phyloP scores from a whole-genome alignment of 2,329 filamentous ascomycete genomes.

The Hypoxylon sp. region DNA sequence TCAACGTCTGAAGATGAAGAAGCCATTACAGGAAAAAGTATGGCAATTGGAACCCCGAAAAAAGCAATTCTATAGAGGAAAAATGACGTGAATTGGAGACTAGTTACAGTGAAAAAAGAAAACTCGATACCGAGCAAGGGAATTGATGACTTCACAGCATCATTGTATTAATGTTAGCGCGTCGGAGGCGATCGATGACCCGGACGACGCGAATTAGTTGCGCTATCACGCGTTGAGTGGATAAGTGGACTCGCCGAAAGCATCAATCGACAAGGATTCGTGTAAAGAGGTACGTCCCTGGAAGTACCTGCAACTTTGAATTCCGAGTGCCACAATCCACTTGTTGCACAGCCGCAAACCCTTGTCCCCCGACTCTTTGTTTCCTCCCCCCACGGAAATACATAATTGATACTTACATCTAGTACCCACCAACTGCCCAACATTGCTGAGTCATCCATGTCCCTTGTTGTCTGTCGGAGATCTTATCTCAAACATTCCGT shows the following conservation, averaged over 20 bases:
- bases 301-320: neutral
- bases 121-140: conserved; percentile 6
- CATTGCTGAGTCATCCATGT: conserved; percentile 24
- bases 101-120: conserved; percentile 21
- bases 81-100: conserved; percentile 3
- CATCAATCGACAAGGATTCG: conserved; percentile 27
- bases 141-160: conserved; percentile 51
- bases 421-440: neutral
- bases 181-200: conserved; percentile 40
- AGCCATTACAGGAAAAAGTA: conserved; percentile 38
- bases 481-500: conserved; percentile 32
- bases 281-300: conserved; percentile 18
- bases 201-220: conserved; percentile 50
- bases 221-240: conserved; percentile 56
- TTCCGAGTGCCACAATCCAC: neutral
- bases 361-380: neutral
- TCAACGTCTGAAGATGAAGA: conserved; percentile 39
- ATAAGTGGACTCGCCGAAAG: conserved; percentile 28
- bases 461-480: conserved; percentile 14
- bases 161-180: conserved; percentile 47
- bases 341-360: conserved; percentile 18
- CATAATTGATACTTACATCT: no score
- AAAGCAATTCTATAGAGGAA: conserved; percentile 23
- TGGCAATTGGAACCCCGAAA: conserved; percentile 7
- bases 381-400: no score